Conservation (phyloP, 2,329 filamentous ascomycete genomes). For the Trichoderma sp. region DNA sequence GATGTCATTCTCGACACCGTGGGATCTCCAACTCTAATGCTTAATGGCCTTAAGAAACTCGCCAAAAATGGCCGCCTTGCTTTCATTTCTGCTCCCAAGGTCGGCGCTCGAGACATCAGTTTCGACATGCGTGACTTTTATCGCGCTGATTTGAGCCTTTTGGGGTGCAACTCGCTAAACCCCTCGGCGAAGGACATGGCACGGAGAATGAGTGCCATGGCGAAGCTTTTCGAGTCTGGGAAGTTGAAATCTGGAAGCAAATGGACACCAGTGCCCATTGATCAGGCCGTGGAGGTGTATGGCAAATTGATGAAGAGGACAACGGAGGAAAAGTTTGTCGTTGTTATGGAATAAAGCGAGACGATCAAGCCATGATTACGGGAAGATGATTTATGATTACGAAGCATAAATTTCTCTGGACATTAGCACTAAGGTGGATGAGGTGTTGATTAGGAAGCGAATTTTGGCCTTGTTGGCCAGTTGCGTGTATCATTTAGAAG, state of each 20-base stretch:
- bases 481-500: not conserved
- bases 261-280: constrained; percentile 8
- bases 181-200: constrained; percentile 19
- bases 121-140: constrained; percentile 23
- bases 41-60: not conserved
- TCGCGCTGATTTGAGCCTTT: constrained; percentile 16
- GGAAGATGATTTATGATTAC: not conserved
- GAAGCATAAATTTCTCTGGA: not conserved
- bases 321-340: not conserved
- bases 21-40: not conserved
- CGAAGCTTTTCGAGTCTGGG: constrained; percentile 10
- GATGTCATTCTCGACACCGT: constrained; percentile 16
- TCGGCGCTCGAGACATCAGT: not conserved
- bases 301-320: not conserved
- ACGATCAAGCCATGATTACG: not conserved
- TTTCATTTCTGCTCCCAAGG: constrained; percentile 14
- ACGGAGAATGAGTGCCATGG: not conserved
- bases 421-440: not conserved
- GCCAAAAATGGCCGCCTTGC: constrained; percentile 5
- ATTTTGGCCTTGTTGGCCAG: not conserved
- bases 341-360: constrained; percentile 8
- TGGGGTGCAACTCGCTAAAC: constrained; percentile 21
- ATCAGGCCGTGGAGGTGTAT: constrained; percentile 4
- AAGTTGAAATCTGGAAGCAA: not conserved
- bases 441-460: not conserved